Evolutionary conservation across 306 rosid species (phyloP).

Genomic region (Sesbania bispinosa): DNA sequence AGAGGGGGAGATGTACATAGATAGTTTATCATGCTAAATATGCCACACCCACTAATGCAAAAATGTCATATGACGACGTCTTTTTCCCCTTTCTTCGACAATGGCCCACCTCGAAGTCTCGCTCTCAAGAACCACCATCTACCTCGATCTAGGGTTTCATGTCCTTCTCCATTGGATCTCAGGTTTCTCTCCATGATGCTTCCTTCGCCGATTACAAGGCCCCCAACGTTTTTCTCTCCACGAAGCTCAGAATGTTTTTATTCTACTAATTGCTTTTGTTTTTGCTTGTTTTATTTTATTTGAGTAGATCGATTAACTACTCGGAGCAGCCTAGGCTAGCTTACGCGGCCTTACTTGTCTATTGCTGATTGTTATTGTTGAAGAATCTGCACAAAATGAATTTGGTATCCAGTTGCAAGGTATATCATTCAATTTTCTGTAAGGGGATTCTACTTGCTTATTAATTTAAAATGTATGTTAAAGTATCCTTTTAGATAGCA

Average conservation of each 20-base stretch:
- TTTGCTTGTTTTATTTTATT: slow-evolving; percentile 26
- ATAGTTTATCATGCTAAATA: too few relatives aligned
- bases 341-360: slow-evolving; percentile 23
- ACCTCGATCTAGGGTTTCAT: slow-evolving; percentile 67
- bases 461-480: not conserved
- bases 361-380: slow-evolving; percentile 32
- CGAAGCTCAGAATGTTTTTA: too few relatives aligned
- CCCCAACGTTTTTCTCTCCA: slow-evolving; percentile 73
- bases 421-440: slow-evolving; percentile 14
- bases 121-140: not conserved
- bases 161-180: slow-evolving; percentile 69
- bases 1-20: too few relatives aligned
- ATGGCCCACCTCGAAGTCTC: slow-evolving; percentile 37
- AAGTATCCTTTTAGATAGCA: not conserved
- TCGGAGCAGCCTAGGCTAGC: slow-evolving; percentile 36
- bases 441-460: not conserved
- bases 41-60: too few relatives aligned
- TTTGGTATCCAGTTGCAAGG: slow-evolving; percentile 76
- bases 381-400: slow-evolving; percentile 57
- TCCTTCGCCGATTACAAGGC: slow-evolving; percentile 72
- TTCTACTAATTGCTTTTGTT: slow-evolving; percentile 14
- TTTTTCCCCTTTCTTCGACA: slow-evolving; percentile 30
- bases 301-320: slow-evolving; percentile 40
- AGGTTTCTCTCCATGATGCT: slow-evolving; percentile 40
- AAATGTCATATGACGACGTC: too few relatives aligned